Percentiles rank a stretch among this genome's conserved stretches.
Evolutionary conservation across 2,329 filamentous ascomycete species (phyloP).

Genomic region (Monilinia vaccinii-corymbosi): DNA sequence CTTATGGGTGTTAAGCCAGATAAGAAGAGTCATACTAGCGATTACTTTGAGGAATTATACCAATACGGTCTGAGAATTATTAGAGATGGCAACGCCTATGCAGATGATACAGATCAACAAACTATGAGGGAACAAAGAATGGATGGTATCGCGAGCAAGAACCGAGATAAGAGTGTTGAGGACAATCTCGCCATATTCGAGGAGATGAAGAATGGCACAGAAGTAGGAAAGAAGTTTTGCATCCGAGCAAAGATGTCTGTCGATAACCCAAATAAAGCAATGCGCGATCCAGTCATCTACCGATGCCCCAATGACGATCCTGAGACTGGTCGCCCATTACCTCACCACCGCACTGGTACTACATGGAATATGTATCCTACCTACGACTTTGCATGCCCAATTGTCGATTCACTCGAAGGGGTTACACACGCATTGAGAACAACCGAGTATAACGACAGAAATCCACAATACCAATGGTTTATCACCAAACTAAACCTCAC

Average conservation of each 20-base stretch:
- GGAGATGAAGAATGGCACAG: conserved; percentile 82
- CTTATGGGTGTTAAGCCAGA: conserved; percentile 91
- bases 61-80: conserved; percentile 78
- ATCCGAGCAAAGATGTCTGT: conserved; percentile 91
- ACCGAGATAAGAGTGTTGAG: conserved; percentile 69
- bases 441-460: conserved; percentile 81
- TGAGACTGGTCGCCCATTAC: conserved; percentile 44
- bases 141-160: conserved; percentile 72
- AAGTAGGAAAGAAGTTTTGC: conserved; percentile 75
- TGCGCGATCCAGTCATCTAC: conserved; percentile 96
- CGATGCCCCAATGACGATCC: conserved; percentile 64
- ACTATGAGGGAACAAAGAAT: conserved; percentile 79
- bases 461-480: conserved; percentile 84
- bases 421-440: conserved; percentile 77
- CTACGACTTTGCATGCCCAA: conserved; percentile 78
- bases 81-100: conserved; percentile 79
- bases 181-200: conserved; percentile 81
- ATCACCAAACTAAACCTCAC: conserved; percentile 63
- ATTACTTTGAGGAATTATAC: conserved; percentile 92
- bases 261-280: conserved; percentile 88
- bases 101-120: conserved; percentile 87
- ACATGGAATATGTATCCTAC: conserved; percentile 82
- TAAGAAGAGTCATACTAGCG: conserved; percentile 78
- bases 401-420: conserved; percentile 72
- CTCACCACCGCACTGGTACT: conserved; percentile 73